Base-by-base conservation (phyloP, 805 yeast species). In the Metschnikowia picachoensis region DNA sequence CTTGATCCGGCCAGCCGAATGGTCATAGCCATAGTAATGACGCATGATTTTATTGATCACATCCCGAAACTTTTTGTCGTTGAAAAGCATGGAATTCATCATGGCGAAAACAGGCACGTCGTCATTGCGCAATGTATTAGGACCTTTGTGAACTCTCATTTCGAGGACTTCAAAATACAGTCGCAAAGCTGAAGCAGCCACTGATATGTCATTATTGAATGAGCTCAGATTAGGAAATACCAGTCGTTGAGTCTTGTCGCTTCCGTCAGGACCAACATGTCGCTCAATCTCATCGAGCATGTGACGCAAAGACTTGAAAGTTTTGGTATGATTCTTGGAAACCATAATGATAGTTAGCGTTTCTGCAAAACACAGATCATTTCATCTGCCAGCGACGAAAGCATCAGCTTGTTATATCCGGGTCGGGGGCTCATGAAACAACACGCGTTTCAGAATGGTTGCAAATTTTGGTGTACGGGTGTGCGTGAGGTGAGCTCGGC, bases 381-480 rank as follows among this genome's bases (percentile, higher is more conserved):
- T 5, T 20, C 25, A 20, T 20, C 25, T 20, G 25, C 25, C 25
- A 5, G 25, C 4, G 25, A 20, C 25, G 25, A 20, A 20, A 20
- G 25, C 25, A 20, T 20, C 25, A 20, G 4, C 25, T 20, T 20
- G 25, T 5, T 20, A 20, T 20, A 20, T 5, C 8, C 8, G 25
- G 4, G 7, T 20, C 25, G 25, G 4, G 25, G 25, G 25, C 4
- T 20, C 25, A 20, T 30, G 37, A 16, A 9, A 9, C 28, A 27
- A 35, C 7, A 32, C 27, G 11, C 35, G 52, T 49, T 49, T 49
- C 52, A 49, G 45, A 38, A 41, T 40, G 48, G 56, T 46, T 50
- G 53, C 56, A 52, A 44, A 51, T 44, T 39, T 10, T 39, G 47
- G 43, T 43, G 49, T 41, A 46, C 52, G 42, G 44, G 41, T 40